Evolutionary conservation across 1,139 yeast genomes (phyloP).

Genomic region (Candida tropicalis): DNA sequence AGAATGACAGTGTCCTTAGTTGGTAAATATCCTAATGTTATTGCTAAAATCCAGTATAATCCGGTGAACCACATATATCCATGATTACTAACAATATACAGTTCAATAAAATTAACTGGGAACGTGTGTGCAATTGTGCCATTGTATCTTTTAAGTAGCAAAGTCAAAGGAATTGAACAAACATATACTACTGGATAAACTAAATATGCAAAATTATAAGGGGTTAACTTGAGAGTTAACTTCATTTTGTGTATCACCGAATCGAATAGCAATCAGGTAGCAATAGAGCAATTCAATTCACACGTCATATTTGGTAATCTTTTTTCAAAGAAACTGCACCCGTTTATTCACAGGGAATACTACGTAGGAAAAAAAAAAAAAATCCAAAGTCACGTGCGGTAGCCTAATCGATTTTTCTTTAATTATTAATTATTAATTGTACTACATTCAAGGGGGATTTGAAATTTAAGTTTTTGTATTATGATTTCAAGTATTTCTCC

Average conservation of each 20-base stretch:
- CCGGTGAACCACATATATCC: slow-evolving; percentile 35
- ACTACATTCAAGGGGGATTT: too few relatives aligned
- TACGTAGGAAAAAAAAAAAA: slow-evolving; percentile 1
- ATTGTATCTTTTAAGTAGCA: slow-evolving; percentile 17
- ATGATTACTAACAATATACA: slow-evolving; percentile 25
- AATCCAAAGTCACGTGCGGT: slow-evolving; percentile 6
- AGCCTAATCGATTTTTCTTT: slow-evolving; percentile 4
- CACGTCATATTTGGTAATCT: not conserved
- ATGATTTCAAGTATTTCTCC: not conserved
- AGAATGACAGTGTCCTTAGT: slow-evolving; percentile 4
- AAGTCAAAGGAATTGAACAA: slow-evolving; percentile 21
- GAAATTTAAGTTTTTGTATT: not conserved
- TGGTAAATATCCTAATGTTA: slow-evolving; percentile 4
- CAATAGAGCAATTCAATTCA: not conserved
- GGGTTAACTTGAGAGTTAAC: slow-evolving; percentile 1
- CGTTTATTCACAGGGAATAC: too few relatives aligned
- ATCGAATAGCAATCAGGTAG: not conserved
- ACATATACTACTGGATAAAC: slow-evolving; percentile 20
- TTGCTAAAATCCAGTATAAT: slow-evolving; percentile 13
- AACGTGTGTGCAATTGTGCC: slow-evolving; percentile 16
- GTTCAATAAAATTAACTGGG: slow-evolving; percentile 23
- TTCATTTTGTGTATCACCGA: not conserved
- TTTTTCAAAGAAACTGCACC: not conserved
- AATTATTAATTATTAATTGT: too few relatives aligned
- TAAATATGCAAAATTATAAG: slow-evolving; percentile 10